Conservation (phyloP, 352 stramenopile species). For the Phytopythium cucurbitacearum region DNA sequence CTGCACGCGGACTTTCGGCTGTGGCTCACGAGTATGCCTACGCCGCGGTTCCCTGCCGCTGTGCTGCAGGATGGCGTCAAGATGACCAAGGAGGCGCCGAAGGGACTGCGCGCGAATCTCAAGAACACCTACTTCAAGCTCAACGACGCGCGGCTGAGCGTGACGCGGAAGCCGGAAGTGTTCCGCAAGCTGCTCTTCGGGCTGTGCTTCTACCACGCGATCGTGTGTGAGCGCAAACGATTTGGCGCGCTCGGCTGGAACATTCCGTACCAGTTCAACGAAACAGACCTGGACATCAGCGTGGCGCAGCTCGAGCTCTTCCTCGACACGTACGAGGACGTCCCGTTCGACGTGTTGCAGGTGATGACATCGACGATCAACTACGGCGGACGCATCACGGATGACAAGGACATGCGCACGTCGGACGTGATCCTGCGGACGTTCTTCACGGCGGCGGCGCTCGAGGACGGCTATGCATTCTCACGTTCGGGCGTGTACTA, state of each 20-base stretch:
- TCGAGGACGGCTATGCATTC: conserved; percentile 76
- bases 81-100: conserved; percentile 96
- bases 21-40: conserved; percentile 91
- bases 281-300: conserved; percentile 93
- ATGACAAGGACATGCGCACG: conserved; percentile 92
- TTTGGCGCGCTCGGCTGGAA: conserved; percentile 96
- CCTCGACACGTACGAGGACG: conserved; percentile 80
- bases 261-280: conserved; percentile 97
- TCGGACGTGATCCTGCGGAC: conserved; percentile 87
- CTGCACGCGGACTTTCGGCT: conserved; percentile 91
- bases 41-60: conserved; percentile 82
- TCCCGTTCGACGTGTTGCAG: conserved; percentile 86
- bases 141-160: conserved; percentile 79
- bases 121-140: conserved; percentile 95
- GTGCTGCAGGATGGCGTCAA: conserved; percentile 96
- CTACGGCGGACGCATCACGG: conserved; percentile 92
- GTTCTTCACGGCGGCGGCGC: conserved; percentile 85
- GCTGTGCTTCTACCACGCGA: conserved; percentile 89
- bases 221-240: conserved; percentile 92
- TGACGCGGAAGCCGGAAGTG: conserved; percentile 81
- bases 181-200: conserved; percentile 95
- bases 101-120: conserved; percentile 91
- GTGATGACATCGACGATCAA: conserved; percentile 95
- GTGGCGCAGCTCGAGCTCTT: conserved; percentile 85
- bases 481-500: conserved; percentile 85